Evolutionary conservation across 2,329 filamentous ascomycete species (phyloP), one percentile per base, ranked within the genome.

Genomic region (Cladorrhinum sp.): DNA sequence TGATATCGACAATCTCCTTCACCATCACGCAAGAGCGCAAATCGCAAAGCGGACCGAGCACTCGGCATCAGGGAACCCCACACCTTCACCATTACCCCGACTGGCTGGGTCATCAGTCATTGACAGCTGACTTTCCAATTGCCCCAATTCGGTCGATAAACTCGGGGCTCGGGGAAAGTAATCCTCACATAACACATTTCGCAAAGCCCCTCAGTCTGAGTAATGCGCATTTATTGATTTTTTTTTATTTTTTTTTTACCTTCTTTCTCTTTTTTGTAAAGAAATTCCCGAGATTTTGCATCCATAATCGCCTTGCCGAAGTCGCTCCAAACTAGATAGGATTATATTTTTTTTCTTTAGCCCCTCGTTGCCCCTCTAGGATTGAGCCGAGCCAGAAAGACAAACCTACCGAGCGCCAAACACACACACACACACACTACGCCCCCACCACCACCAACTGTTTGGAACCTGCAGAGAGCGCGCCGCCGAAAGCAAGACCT

Each of bases 61-160:
- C 58, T 65, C 64, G 64, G 64, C 64, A 64, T 50, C 24, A 26
- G 33, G 39, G 18, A 46, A 58, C 53, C 58, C 64, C 62, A 57
- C 42, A 46, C 42, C 42, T 21, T 46, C 42, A 46, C 42, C 42
- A 18, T 18, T 18, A 46, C 42, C 53, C 63, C 61, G 56, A 55
- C 53, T 50, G 60, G 58, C 62, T 60, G 39, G 60, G 50, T 53
- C 54, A 46, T 20, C 36, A 36, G 10, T 55, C 53, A 54, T 46
- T 64, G 53, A 55, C 60, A 61, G 59, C 55, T 62, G 56, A 64
- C 49, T 62, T 51, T 39, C 23, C 42, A 36, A 23, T 57, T 61
- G 23, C 28, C 14, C 53, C 49, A 24, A 51, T 51, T 51, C 42
- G 42, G 42, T 36, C 33, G 12, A 16, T 36, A 12, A 9, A 36